A percentile compares a stretch with the other conserved stretches of the same genome.
Conservation (phyloP, 345 rosid species). For the Brassica incana region DNA sequence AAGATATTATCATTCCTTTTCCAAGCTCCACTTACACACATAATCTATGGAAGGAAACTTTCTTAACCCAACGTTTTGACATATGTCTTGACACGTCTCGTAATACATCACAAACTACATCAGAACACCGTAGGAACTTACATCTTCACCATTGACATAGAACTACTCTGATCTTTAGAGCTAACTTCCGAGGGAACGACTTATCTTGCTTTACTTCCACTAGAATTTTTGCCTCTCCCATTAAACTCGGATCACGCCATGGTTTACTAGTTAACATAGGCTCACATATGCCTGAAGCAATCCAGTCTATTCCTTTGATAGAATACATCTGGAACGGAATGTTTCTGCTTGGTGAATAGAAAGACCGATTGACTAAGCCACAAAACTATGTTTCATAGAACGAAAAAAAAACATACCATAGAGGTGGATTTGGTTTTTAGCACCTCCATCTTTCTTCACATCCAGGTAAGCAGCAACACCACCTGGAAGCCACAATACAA, state of each 20-base stretch:
- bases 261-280: background rate
- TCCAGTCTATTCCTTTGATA: background rate
- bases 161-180: background rate
- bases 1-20: no score
- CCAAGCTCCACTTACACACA: no score
- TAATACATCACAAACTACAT: no score
- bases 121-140: no score
- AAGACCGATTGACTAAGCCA: no score
- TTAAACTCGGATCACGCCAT: background rate
- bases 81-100: no score
- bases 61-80: no score
- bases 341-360: background rate
- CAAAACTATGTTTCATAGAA: no score
- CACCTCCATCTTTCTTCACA: constrained; percentile 61
- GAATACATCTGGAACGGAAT: background rate
- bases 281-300: background rate
- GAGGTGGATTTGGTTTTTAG: no score
- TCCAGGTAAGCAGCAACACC: constrained; percentile 77
- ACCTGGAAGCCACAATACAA: constrained; percentile 82
- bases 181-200: background rate
- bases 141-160: background rate
- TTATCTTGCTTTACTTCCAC: background rate
- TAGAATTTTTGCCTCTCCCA: background rate
- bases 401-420: no score
- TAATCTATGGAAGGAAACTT: no score